Conservation (phyloP, 257 asterid species). For the Penstemon barbatus region DNA sequence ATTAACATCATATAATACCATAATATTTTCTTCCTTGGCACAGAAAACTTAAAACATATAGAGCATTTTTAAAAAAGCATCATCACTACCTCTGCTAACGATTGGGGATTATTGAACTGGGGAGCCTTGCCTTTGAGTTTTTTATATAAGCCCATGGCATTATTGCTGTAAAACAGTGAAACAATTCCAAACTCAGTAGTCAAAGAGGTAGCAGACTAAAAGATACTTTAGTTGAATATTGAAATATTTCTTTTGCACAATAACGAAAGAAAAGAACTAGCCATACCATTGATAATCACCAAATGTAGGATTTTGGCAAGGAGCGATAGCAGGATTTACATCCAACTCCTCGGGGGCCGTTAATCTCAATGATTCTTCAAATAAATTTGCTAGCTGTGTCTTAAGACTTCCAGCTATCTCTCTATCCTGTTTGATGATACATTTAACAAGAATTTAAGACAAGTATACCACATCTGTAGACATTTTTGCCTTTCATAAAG, state of each 20-base stretch:
- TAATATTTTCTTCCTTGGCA: slow-evolving; percentile 16
- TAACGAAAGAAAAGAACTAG: not conserved
- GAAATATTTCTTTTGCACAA: not conserved
- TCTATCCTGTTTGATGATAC: slow-evolving; percentile 41
- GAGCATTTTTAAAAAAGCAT: not conserved
- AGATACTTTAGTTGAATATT: not conserved
- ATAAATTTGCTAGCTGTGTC: slow-evolving; percentile 54
- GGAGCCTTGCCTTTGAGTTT: slow-evolving; percentile 65
- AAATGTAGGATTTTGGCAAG: slow-evolving; percentile 65
- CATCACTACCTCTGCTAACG: slow-evolving; percentile 74
- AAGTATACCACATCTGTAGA: not conserved
- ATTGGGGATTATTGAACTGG: slow-evolving; percentile 68
- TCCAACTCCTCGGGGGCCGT: slow-evolving; percentile 65
- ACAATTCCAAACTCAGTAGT: slow-evolving; percentile 14
- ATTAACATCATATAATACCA: not conserved
- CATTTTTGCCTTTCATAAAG: not conserved
- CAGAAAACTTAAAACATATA: not conserved
- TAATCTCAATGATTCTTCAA: slow-evolving; percentile 58
- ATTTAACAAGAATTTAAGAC: slow-evolving; percentile 19
- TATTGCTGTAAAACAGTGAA: slow-evolving; percentile 60
- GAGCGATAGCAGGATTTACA: slow-evolving; percentile 59
- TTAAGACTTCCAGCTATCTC: slow-evolving; percentile 60
- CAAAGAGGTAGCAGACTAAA: not conserved
- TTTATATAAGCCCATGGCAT: slow-evolving; percentile 92
- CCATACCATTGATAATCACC: slow-evolving; percentile 93